Evolutionary conservation across 164 flowering plant genomes (phyloP).

Genomic region (Euptelea pleiosperma): DNA sequence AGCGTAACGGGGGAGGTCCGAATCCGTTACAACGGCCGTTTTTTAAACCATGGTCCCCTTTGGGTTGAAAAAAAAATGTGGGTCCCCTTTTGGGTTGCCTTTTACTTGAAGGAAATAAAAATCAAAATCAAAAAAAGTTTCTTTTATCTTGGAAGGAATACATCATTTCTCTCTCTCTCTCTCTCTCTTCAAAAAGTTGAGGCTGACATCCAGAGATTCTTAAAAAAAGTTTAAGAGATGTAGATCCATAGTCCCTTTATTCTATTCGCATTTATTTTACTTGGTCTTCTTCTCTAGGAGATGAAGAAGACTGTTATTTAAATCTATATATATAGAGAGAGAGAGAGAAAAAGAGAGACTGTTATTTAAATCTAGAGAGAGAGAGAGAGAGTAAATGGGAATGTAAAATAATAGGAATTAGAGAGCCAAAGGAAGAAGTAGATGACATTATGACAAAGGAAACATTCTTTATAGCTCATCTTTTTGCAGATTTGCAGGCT

Average conservation of each 20-base stretch:
- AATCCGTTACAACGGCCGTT: no score
- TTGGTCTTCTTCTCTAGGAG: conserved; percentile 1
- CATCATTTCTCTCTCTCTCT: no score
- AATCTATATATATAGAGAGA: no score
- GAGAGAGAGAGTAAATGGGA: no score
- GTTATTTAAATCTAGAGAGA: no score
- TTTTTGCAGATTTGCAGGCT: conserved; percentile 39
- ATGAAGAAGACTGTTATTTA: no score
- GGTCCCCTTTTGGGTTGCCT: neutral
- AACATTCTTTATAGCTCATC: conserved; percentile 19
- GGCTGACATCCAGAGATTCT: conserved; percentile 1
- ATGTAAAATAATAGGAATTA: neutral
- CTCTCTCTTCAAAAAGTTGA: no score
- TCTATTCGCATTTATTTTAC: neutral
- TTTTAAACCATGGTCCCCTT: no score
- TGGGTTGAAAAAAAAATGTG: neutral
- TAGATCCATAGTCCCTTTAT: neutral
- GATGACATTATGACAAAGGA: conserved; percentile 12
- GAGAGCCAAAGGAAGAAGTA: conserved; percentile 10
- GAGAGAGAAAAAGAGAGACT: no score
- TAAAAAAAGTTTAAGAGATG: neutral
- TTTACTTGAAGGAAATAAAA: neutral
- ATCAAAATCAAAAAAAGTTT: neutral
- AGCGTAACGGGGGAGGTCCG: no score
- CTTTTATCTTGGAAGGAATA: neutral